Conservation (phyloP, 108 stramenopile species). For the Parietichytrium sp. region DNA sequence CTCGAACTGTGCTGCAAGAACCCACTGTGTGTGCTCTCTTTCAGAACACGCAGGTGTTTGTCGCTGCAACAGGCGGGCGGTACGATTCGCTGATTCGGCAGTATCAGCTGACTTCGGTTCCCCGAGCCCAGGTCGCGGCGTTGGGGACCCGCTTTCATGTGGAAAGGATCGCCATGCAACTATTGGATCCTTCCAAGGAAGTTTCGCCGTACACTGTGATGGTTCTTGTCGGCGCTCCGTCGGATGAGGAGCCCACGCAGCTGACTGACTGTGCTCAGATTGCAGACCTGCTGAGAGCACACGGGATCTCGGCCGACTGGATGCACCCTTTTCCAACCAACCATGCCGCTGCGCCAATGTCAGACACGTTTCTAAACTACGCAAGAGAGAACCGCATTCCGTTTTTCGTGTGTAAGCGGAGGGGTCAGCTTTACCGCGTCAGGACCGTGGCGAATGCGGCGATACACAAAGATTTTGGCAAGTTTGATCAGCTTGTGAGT, state of each 20-base stretch:
- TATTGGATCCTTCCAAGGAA: no score
- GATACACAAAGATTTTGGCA: conserved; percentile 7
- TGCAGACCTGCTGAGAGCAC: neutral
- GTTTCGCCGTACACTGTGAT: neutral
- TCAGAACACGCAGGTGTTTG: neutral
- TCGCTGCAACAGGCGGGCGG: neutral
- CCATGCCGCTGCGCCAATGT: neutral
- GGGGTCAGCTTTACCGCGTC: neutral
- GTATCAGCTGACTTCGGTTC: neutral
- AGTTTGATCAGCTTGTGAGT: neutral
- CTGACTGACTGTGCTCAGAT: neutral
- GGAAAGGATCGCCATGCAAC: neutral
- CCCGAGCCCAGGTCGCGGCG: neutral
- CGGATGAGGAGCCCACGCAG: neutral
- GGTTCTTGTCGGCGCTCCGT: neutral
- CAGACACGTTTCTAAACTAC: neutral
- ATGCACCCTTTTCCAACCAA: neutral
- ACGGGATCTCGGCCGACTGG: neutral
- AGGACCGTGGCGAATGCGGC: neutral
- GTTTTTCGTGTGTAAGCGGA: neutral
- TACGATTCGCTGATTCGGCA: neutral
- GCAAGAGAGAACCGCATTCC: neutral
- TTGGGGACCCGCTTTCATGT: neutral
- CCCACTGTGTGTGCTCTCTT: conserved; percentile 7
- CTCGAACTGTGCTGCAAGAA: neutral